phyloP scores from a whole-genome alignment of 2,329 filamentous ascomycete genomes.

The Dactylellina leptospora region DNA sequence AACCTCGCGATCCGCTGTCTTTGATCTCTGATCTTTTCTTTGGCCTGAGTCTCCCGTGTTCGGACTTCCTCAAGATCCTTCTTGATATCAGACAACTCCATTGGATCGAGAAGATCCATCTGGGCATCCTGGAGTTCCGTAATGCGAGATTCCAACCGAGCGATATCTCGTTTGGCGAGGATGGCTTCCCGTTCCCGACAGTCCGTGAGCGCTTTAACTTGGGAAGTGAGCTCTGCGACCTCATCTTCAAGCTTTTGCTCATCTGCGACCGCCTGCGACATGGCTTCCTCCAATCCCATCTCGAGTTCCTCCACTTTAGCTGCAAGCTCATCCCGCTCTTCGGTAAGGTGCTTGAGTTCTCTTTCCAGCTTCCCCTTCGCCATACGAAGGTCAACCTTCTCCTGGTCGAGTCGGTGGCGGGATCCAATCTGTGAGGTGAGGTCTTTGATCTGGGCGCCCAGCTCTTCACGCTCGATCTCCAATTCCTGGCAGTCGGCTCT shows the following conservation, averaged over 20 bases:
- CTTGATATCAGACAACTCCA: conserved; percentile 65
- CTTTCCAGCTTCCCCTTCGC: conserved; percentile 74
- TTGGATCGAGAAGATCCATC: conserved; percentile 65
- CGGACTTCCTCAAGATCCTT: conserved; percentile 71
- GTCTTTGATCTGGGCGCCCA: conserved; percentile 69
- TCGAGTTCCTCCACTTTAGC: conserved; percentile 70
- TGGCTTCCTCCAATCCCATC: conserved; percentile 71
- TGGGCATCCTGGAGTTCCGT: conserved; percentile 66
- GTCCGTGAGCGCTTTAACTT: conserved; percentile 63
- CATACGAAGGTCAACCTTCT: conserved; percentile 74
- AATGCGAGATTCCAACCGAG: conserved; percentile 71
- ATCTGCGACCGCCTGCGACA: conserved; percentile 72
- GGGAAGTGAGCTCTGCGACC: conserved; percentile 65
- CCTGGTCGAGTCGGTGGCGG: conserved; percentile 71
- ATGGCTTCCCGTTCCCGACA: conserved; percentile 67
- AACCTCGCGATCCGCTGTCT: conserved; percentile 73
- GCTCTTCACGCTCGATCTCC: conserved; percentile 73
- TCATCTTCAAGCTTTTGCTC: conserved; percentile 70
- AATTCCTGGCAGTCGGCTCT: conserved; percentile 68
- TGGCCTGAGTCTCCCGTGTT: conserved; percentile 73
- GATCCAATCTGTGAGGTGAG: conserved; percentile 64
- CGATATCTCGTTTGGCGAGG: conserved; percentile 70
- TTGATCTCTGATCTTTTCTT: conserved; percentile 70
- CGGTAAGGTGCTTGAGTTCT: conserved; percentile 71
- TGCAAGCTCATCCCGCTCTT: conserved; percentile 69